Evolutionary conservation across 192 early-diverging fungal genomes (phyloP).

Genomic region (Entomortierella chlamydospora): DNA sequence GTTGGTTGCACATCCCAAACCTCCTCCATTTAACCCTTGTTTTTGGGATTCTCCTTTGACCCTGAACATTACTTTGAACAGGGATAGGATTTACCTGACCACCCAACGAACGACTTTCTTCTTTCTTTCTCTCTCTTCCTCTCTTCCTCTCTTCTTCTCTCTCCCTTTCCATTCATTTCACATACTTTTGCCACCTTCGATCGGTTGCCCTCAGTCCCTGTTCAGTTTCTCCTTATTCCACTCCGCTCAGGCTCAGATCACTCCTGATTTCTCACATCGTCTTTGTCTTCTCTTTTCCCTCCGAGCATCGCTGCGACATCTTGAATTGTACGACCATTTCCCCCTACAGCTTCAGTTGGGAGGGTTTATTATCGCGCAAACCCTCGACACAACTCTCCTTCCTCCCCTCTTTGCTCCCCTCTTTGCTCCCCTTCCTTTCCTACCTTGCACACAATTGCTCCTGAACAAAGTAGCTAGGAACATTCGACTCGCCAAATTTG

Average conservation of each 20-base stretch:
- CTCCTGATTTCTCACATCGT: not conserved
- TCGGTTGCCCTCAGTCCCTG: not conserved
- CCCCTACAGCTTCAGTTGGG: conserved; percentile 18
- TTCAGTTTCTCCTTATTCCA: not conserved
- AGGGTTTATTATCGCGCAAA: conserved; percentile 41
- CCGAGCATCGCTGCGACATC: not conserved
- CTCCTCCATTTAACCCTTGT: conserved; percentile 18
- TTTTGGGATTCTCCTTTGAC: conserved; percentile 18
- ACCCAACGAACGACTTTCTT: not conserved
- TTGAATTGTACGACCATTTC: not conserved
- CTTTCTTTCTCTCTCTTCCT: not conserved
- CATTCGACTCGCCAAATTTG: too few relatives aligned
- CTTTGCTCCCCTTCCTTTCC: conserved; percentile 8
- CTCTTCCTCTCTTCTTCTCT: not conserved
- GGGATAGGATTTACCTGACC: not conserved
- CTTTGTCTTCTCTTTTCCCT: not conserved
- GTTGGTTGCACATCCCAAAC: not conserved
- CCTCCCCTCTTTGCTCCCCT: not conserved
- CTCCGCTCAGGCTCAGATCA: conserved; percentile 12
- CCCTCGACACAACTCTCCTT: not conserved
- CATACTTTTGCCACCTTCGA: too few relatives aligned
- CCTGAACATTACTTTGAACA: not conserved
- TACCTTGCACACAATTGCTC: too few relatives aligned
- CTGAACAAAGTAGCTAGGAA: too few relatives aligned
- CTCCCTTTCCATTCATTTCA: not conserved